Evolutionary conservation across 495 filamentous ascomycete species (phyloP), one percentile per base, ranked within the genome.

Genomic region (Penicillium turbatum): DNA sequence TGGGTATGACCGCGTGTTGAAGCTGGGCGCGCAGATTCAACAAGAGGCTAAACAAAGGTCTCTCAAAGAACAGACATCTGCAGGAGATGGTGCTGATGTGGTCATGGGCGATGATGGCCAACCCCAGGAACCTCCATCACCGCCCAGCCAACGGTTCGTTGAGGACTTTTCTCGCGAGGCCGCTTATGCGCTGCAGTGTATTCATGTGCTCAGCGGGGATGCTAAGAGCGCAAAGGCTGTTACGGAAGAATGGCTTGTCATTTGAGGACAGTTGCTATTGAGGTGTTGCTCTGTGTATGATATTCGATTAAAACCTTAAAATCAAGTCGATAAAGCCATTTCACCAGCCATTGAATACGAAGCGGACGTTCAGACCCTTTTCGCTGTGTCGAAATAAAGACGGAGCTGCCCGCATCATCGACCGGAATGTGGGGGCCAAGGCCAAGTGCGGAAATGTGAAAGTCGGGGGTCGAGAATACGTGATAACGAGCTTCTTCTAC

Each of bases 131-230:
- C 31, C 38, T n/a, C 19, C 32, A 2, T 32, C 27, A 44, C 46
- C 51, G 39, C 13, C 59, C 60, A 34, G 67, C 13, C 48, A 51
- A n/a, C 47, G 56, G 26, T 64, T 73, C 26, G 64, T 66, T 13
- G 87, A 89, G 55, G 79, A 89, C 57, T 80, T 92, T 56, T 79
- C 79, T 13, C 64, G 71, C 13, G 90, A 96, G 65, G 86, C 90
- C 46, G 90, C 89, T 36, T 84, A 86, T 64, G 87, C 87, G 54
- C 62, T 96, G 51, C 82, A 90, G 65, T 79, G 69, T 48, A 79
- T 90, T 34, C 84, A 84, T 64, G 79, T 79, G n/a, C 67, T 84
- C 5, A 79, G 72, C 46, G 87, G 86, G 5, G 79, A 89, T 66
- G 54, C 75, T 19, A 66, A 72, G 16, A 72, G 72, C 3, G 86